Conservation (phyloP, 2,329 filamentous ascomycete species). For the Fusarium musae region DNA sequence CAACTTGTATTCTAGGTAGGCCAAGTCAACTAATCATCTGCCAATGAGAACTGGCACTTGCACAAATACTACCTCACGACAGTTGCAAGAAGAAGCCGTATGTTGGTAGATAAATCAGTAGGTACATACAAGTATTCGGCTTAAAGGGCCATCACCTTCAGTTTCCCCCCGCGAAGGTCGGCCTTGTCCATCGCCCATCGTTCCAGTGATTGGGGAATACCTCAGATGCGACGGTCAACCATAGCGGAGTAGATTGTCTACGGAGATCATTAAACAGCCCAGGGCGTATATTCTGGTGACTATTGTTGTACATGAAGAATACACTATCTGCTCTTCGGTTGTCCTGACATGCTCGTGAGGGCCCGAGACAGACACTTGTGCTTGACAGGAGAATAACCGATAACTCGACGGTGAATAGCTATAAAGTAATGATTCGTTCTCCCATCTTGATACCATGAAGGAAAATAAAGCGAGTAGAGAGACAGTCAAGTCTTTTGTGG, state of each 20-base stretch:
- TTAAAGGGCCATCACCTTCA: no score
- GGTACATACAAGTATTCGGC: no score
- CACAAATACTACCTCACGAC: no score
- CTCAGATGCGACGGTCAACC: fast-evolving
- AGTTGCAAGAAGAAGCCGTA: no score
- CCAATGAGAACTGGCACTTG: no score
- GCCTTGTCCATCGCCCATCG: not conserved
- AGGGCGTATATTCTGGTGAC: fast-evolving
- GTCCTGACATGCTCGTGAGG: fast-evolving
- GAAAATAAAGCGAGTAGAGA: no score
- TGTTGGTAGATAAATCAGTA: no score
- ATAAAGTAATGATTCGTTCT: not conserved
- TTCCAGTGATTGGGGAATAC: not conserved
- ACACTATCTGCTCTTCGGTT: not conserved
- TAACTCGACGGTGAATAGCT: fast-evolving
- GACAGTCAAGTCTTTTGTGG: not conserved
- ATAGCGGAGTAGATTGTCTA: fast-evolving
- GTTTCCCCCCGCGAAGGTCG: not conserved
- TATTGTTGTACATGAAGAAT: not conserved
- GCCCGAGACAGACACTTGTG: not conserved
- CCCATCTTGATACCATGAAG: fast-evolving
- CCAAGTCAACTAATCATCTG: no score
- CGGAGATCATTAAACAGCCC: fast-evolving
- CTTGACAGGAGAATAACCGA: not conserved
- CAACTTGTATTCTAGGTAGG: no score